A percentile compares a stretch with the other conserved stretches of the same genome.
Conservation (phyloP, 2,329 filamentous ascomycete genomes). For the Fusarium humuli region DNA sequence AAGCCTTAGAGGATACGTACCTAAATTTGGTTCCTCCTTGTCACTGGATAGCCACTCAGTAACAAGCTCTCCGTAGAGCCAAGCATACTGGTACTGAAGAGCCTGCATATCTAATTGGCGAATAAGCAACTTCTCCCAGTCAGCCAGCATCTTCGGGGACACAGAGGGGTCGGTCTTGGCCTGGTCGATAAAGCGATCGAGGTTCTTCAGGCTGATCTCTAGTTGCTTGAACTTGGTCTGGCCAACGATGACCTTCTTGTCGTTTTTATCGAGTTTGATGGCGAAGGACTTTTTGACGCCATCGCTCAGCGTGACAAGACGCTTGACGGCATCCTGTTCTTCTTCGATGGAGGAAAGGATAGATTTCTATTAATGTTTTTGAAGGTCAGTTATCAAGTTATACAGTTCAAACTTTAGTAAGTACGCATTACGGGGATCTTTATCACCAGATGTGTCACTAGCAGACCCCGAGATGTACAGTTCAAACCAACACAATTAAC, state of each 20-base stretch:
- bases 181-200: conserved; percentile 56
- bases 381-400: too few relatives aligned
- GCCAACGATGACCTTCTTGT: conserved; percentile 40
- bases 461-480: too few relatives aligned
- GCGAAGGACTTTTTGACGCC: conserved; percentile 54
- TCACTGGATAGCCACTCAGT: conserved; percentile 59
- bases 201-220: conserved; percentile 52
- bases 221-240: conserved; percentile 46
- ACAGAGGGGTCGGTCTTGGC: conserved; percentile 56
- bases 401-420: too few relatives aligned
- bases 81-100: conserved; percentile 58
- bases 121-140: conserved; percentile 54
- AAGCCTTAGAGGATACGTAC: too few relatives aligned
- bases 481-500: too few relatives aligned
- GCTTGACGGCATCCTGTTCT: conserved; percentile 46
- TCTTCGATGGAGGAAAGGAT: conserved; percentile 46
- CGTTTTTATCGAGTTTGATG: conserved; percentile 48
- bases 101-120: conserved; percentile 56
- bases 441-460: too few relatives aligned
- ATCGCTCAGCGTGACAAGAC: conserved; percentile 49
- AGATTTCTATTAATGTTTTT: too few relatives aligned
- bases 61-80: conserved; percentile 60
- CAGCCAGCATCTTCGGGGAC: conserved; percentile 49
- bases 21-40: neutral
- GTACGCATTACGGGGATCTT: too few relatives aligned